Evolutionary conservation across 106 monocot species (phyloP), one percentile per base, ranked within the genome.

Genomic region (Xerophyta viscosa): DNA sequence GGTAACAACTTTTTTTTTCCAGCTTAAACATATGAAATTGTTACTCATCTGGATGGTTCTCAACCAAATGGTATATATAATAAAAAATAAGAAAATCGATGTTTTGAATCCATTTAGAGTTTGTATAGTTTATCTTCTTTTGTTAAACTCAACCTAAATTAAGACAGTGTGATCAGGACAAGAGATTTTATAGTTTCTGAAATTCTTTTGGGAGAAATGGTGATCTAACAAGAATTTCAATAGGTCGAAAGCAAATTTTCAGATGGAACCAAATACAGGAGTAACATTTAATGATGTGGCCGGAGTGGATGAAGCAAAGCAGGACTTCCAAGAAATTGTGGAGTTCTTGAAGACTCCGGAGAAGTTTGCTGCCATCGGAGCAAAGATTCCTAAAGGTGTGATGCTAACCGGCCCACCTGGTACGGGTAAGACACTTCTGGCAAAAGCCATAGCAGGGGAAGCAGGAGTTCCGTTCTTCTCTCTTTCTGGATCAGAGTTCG

Each of bases 391-490:
- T 24, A 81, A 74, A 70, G 86, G 86, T 29, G 81, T 81, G 12
- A 58, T 86, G 20, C 67, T 86, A 5, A 60, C 73, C 2, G 86
- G 86, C 2, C 85, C 80, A 24, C 81, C 86, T 2, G 80, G 81
- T 11, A 86, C 77, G 15, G 81, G 80, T 0, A 81, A 86, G 52
- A 86, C 77, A 14, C 51, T 86, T 31, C 66, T 86, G 15, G 85
- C 81, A 2, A 80, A 81, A 55, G 80, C 77, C 22, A 86, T 86
- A 55, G 81, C 80, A 22, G 86, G 86, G 0, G 77, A 86, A 58
- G 86, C 86, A 48, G 77, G 81, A 8, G 86, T 81, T 41, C 86
- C 81, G 3, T 86, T 86, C 70, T 86, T 86, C 46, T 86, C 85
- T 11, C 47, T 76, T 3, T 86, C 85, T 9, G 80, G 85, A 6